Evolutionary conservation across 768 basidiomycete genomes (phyloP).

Genomic region (Phlebiopsis gigantea): DNA sequence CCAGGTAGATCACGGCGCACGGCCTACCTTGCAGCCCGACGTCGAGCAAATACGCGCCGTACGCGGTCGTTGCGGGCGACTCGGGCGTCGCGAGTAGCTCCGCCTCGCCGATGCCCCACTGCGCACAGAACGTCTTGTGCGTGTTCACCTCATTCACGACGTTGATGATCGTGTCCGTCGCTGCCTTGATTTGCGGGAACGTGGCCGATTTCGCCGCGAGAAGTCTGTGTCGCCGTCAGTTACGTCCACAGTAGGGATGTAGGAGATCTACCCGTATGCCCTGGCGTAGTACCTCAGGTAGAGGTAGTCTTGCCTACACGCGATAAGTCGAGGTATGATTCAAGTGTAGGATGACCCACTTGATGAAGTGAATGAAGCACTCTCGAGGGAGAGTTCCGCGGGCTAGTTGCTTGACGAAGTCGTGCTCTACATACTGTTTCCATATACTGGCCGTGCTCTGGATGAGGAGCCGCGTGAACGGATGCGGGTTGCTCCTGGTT

Average conservation of each 20-base stretch:
- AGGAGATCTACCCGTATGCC: constrained; percentile 55
- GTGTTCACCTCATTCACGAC: constrained; percentile 66
- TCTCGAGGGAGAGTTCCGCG: constrained; percentile 59
- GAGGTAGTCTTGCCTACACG: constrained; percentile 68
- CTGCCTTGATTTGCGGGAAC: constrained; percentile 56
- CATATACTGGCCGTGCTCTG: constrained; percentile 48
- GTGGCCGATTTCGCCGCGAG: constrained; percentile 72
- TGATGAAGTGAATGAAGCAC: constrained; percentile 82
- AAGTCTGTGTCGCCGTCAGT: constrained; percentile 37
- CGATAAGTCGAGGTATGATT: not conserved
- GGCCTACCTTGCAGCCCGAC: constrained; percentile 59
- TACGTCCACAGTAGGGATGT: not conserved
- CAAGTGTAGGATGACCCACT: constrained; percentile 36
- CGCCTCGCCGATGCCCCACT: constrained; percentile 59
- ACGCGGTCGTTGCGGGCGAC: constrained; percentile 70
- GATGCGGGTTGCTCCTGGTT: constrained; percentile 56
- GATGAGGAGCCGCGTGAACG: constrained; percentile 64
- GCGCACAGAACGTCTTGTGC: constrained; percentile 65
- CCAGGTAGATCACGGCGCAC: not conserved
- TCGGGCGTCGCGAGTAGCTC: constrained; percentile 63
- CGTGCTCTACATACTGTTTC: constrained; percentile 76
- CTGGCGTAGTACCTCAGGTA: constrained; percentile 83
- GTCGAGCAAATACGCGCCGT: constrained; percentile 83
- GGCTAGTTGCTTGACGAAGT: constrained; percentile 76
- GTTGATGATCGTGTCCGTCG: constrained; percentile 57